phyloP scores from a whole-genome alignment of 139 green algal species.

The Chlorella sp. region DNA sequence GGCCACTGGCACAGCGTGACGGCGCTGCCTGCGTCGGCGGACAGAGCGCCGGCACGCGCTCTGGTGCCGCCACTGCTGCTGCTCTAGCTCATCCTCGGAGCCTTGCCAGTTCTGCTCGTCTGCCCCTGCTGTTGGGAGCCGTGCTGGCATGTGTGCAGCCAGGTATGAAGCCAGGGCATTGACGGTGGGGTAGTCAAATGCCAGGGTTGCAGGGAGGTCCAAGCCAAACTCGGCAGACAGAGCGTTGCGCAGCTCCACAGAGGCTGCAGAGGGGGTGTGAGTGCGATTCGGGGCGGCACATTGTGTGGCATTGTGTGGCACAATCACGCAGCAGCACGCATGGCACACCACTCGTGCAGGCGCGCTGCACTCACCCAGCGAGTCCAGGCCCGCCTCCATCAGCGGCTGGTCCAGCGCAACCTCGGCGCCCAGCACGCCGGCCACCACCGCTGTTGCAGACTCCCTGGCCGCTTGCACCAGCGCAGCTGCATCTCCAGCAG shows the following conservation, averaged over 20 bases:
- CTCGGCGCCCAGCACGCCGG: constrained; percentile 1
- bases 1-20: too few relatives aligned
- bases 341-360: too few relatives aligned
- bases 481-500: not conserved
- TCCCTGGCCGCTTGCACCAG: not conserved
- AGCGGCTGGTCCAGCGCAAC: constrained; percentile 13
- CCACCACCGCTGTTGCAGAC: not conserved
- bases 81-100: not conserved
- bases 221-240: constrained; percentile 16
- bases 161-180: constrained; percentile 25
- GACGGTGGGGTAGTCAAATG: constrained; percentile 68
- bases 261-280: constrained; percentile 9
- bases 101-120: too few relatives aligned
- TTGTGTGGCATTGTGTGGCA: too few relatives aligned
- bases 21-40: too few relatives aligned
- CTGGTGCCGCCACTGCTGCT: not conserved
- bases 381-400: constrained; percentile 60
- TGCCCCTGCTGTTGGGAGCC: too few relatives aligned
- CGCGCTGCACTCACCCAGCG: constrained; percentile 63
- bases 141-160: constrained; percentile 8
- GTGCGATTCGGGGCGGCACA: too few relatives aligned
- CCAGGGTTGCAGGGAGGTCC: constrained; percentile 39
- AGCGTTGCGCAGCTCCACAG: constrained; percentile 44
- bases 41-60: not conserved
- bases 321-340: too few relatives aligned